A percentile compares a stretch with the other conserved stretches of the same genome.
Evolutionary conservation across 1,284 basidiomycete species (phyloP).

Genomic region (Coniferiporia weirii): DNA sequence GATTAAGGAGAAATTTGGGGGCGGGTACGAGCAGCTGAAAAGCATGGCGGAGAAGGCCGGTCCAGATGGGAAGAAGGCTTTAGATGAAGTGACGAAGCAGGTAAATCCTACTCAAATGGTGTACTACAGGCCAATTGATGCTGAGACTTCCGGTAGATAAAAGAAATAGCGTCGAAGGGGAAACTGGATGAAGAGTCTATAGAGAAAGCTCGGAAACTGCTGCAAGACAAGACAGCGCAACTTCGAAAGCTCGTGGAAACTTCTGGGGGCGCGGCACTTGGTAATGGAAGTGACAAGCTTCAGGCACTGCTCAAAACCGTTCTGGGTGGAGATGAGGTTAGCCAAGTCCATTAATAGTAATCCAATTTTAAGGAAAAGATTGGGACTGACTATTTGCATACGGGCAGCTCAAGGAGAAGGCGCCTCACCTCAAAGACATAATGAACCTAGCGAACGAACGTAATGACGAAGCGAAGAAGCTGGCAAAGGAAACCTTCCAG

Average conservation of each 20-base stretch:
- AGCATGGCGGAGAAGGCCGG: conserved; percentile 30
- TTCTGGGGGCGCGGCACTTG: conserved; percentile 14
- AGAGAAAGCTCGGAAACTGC: conserved; percentile 24
- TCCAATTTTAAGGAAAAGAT: not conserved
- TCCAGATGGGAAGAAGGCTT: conserved; percentile 33
- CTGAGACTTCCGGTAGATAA: conserved; percentile 21
- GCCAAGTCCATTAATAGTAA: not conserved
- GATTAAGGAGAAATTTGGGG: conserved; percentile 30
- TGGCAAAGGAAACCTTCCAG: conserved; percentile 33
- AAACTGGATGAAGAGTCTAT: conserved; percentile 25
- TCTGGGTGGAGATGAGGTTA: conserved; percentile 29
- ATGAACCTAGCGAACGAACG: conserved; percentile 26
- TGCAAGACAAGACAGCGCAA: conserved; percentile 27
- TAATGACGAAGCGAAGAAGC: conserved; percentile 31
- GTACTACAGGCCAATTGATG: not conserved
- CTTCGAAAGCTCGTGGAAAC: conserved; percentile 26
- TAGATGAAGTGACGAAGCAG: conserved; percentile 30
- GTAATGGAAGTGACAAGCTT: conserved; percentile 28
- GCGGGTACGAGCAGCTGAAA: conserved; percentile 30
- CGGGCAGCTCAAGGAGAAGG: conserved; percentile 22
- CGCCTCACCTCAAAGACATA: conserved; percentile 29
- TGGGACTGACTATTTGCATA: not conserved
- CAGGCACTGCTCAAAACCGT: conserved; percentile 26
- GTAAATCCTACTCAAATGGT: conserved; percentile 17
- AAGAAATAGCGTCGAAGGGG: conserved; percentile 27